Evolutionary conservation across 768 basidiomycete genomes (phyloP).

Genomic region (Lentinula boryana): DNA sequence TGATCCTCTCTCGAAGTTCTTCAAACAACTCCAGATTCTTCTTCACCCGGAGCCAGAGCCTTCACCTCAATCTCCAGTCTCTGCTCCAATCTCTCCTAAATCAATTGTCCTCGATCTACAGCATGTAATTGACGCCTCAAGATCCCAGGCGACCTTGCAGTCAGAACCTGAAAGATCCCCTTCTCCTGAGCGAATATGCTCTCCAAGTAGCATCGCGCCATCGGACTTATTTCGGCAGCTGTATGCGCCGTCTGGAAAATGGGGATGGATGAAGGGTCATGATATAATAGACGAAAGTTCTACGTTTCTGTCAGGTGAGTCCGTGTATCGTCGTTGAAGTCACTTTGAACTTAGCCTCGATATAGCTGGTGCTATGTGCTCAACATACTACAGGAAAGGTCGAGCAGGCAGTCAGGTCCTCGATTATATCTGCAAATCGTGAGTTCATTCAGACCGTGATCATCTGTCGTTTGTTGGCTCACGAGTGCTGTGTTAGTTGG

Average conservation of each 20-base stretch:
- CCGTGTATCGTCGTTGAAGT: background rate
- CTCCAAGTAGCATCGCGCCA: background rate
- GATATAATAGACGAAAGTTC: conserved; percentile 10
- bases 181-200: background rate
- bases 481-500: conserved; percentile 10
- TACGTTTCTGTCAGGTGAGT: conserved; percentile 13
- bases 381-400: conserved; percentile 29
- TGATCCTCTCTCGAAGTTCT: conserved; percentile 1
- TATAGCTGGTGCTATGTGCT: conserved; percentile 28
- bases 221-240: conserved; percentile 6
- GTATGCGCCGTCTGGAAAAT: conserved; percentile 13
- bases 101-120: background rate
- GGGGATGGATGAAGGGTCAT: conserved; percentile 14
- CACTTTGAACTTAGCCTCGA: background rate
- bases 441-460: conserved; percentile 7
- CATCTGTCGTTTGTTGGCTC: background rate
- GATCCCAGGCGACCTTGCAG: background rate
- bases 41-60: background rate
- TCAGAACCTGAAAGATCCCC: background rate
- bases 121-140: background rate
- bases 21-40: conserved; percentile 2
- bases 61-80: background rate
- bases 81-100: background rate
- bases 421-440: conserved; percentile 32
- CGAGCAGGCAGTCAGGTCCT: conserved; percentile 19